phyloP scores from a whole-genome alignment of 352 stramenopile species.

The Globisporangium viniferum region DNA sequence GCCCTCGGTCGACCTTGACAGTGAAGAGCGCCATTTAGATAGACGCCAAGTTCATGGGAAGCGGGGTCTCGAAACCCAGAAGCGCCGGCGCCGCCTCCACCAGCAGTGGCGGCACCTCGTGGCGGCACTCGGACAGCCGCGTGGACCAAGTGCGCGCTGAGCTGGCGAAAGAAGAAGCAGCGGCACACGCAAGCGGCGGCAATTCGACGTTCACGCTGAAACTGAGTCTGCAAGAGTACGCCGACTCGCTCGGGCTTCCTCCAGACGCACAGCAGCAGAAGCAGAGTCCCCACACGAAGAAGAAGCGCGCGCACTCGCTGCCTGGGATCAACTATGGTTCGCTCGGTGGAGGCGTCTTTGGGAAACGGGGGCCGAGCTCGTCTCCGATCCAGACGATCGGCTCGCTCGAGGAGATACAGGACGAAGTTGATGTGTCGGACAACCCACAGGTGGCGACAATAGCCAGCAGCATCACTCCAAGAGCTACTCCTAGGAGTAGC shows the following conservation, averaged over 20 bases:
- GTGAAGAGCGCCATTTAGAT: neutral
- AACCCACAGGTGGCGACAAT: neutral
- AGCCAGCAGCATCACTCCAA: neutral
- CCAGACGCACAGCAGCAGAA: neutral
- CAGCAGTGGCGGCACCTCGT: neutral
- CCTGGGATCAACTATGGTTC: slow-evolving; percentile 9
- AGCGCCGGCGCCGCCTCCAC: neutral
- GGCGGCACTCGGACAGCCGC: slow-evolving; percentile 33
- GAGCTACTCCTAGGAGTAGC: neutral
- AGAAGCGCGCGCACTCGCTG: slow-evolving; percentile 16
- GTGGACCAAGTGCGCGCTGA: slow-evolving; percentile 18
- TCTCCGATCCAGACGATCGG: slow-evolving; percentile 2
- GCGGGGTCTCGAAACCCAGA: slow-evolving; percentile 26
- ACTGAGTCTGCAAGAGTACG: slow-evolving; percentile 14
- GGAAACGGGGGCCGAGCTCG: slow-evolving; percentile 2
- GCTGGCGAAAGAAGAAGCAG: slow-evolving; percentile 1
- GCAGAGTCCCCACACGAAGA: neutral
- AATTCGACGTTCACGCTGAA: slow-evolving; percentile 20
- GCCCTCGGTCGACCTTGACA: neutral
- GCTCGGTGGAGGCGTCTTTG: neutral
- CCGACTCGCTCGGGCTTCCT: neutral
- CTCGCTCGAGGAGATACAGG: slow-evolving; percentile 11
- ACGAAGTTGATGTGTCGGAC: slow-evolving; percentile 2
- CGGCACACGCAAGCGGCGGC: neutral
- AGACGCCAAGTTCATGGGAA: slow-evolving; percentile 25